Evolutionary conservation across 2,329 filamentous ascomycete genomes (phyloP).

Genomic region (Cercospora nicotianae): DNA sequence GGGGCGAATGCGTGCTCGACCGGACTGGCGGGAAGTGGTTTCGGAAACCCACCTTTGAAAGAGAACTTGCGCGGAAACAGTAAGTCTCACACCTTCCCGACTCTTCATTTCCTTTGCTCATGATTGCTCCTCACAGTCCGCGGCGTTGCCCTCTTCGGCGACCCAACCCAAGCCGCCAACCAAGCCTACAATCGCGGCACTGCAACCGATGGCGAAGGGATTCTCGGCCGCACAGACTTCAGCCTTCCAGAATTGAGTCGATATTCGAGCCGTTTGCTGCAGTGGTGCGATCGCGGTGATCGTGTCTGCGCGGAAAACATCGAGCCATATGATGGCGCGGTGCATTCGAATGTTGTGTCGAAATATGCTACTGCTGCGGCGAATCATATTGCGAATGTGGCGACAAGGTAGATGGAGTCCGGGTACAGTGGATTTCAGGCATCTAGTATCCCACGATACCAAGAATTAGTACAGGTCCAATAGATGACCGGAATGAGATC

Average conservation of each 20-base stretch:
- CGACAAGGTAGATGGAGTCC: neutral
- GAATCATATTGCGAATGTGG: constrained; percentile 3
- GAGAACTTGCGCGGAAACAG: neutral
- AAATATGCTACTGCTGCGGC: neutral
- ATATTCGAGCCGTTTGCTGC: neutral
- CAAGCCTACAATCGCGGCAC: neutral
- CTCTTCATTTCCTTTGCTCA: neutral
- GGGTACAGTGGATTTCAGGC: neutral
- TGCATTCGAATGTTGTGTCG: constrained; percentile 1
- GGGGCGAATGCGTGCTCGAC: neutral
- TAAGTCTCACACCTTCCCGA: neutral
- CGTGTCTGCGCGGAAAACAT: neutral
- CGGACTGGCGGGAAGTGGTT: neutral
- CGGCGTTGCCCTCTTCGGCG: neutral
- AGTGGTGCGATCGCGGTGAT: constrained; percentile 1
- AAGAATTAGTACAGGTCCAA: neutral
- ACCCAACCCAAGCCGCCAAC: neutral
- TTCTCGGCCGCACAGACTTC: neutral
- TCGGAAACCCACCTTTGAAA: neutral
- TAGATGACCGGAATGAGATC: neutral
- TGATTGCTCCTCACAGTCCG: neutral
- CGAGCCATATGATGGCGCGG: neutral
- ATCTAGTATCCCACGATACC: neutral
- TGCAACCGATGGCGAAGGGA: neutral
- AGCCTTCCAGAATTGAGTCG: neutral